Evolutionary conservation across 2,329 filamentous ascomycete genomes (phyloP).

Genomic region (Neoascochyta sp.): DNA sequence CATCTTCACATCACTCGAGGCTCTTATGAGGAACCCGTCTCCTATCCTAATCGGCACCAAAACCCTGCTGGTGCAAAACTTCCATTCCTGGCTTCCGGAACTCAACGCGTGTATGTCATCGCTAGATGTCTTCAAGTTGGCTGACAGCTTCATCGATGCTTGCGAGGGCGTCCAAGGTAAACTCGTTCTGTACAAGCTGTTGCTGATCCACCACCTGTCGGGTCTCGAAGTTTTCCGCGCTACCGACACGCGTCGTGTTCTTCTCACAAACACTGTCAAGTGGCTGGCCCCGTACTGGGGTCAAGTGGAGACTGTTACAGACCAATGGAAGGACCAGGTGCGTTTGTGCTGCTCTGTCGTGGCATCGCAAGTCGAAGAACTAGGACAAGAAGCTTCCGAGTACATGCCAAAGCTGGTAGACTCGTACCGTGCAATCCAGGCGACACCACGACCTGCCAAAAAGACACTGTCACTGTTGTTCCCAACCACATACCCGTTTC

Average conservation of each 20-base stretch:
- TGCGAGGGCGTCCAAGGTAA: constrained; percentile 85
- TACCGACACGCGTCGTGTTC: constrained; percentile 68
- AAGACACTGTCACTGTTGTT: constrained; percentile 78
- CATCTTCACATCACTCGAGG: constrained; percentile 86
- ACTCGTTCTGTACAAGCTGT: constrained; percentile 83
- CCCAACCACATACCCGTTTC: constrained; percentile 85
- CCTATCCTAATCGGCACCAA: constrained; percentile 89
- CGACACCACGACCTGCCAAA: constrained; percentile 57
- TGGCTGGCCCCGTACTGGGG: constrained; percentile 98
- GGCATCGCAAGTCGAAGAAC: constrained; percentile 74
- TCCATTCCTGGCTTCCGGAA: constrained; percentile 96
- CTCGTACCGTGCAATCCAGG: constrained; percentile 76
- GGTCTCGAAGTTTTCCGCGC: constrained; percentile 75
- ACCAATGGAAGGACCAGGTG: constrained; percentile 90
- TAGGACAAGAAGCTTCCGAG: constrained; percentile 77
- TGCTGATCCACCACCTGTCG: constrained; percentile 89
- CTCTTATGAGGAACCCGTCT: constrained; percentile 81
- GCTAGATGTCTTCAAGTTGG: constrained; percentile 85
- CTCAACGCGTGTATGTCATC: constrained; percentile 70
- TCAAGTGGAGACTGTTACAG: constrained; percentile 64
- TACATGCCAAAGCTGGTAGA: constrained; percentile 89
- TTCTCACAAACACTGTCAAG: constrained; percentile 76
- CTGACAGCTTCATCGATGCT: constrained; percentile 90
- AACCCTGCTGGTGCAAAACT: constrained; percentile 90
- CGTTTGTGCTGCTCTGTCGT: constrained; percentile 90